phyloP scores from a whole-genome alignment of 2,329 filamentous ascomycete species.

The Akanthomyces uredinophilus region DNA sequence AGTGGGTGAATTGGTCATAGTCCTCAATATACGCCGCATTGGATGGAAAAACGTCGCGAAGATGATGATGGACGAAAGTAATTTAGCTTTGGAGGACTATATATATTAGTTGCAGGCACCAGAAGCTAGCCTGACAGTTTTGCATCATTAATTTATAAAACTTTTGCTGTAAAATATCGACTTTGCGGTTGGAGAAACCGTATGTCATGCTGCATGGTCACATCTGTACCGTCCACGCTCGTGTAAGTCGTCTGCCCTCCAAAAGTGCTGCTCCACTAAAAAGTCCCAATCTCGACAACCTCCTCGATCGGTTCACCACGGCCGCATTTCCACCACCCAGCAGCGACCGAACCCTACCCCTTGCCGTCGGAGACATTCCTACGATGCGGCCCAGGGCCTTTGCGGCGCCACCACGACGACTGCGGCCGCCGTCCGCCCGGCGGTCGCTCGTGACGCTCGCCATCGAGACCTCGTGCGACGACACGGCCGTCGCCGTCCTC shows the following conservation, averaged over 20 bases:
- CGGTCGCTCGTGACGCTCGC: conserved; percentile 55
- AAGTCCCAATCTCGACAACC: not conserved
- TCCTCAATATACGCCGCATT: not conserved
- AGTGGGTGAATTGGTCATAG: conserved; percentile 51
- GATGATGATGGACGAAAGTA: not conserved
- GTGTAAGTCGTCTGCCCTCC: not conserved
- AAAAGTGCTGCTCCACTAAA: conserved; percentile 4
- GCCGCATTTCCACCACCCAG: not conserved
- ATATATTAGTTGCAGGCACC: not conserved
- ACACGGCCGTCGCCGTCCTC: conserved; percentile 83
- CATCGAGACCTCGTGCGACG: conserved; percentile 85
- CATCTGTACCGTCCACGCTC: not conserved
- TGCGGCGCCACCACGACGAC: not conserved
- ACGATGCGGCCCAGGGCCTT: not conserved
- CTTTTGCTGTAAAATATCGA: not conserved
- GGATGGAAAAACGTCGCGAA: not conserved
- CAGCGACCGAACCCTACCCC: too few relatives aligned
- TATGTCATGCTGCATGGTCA: not conserved
- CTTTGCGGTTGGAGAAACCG: too few relatives aligned
- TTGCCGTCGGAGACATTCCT: too few relatives aligned
- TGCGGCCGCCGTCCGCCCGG: not conserved
- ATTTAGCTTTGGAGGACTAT: not conserved
- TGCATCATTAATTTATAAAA: not conserved
- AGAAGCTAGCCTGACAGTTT: not conserved
- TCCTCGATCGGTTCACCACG: not conserved